A percentile compares a stretch with the other conserved stretches of the same genome.
Conservation (phyloP, 768 basidiomycete species). For the Leccinum boreale region DNA sequence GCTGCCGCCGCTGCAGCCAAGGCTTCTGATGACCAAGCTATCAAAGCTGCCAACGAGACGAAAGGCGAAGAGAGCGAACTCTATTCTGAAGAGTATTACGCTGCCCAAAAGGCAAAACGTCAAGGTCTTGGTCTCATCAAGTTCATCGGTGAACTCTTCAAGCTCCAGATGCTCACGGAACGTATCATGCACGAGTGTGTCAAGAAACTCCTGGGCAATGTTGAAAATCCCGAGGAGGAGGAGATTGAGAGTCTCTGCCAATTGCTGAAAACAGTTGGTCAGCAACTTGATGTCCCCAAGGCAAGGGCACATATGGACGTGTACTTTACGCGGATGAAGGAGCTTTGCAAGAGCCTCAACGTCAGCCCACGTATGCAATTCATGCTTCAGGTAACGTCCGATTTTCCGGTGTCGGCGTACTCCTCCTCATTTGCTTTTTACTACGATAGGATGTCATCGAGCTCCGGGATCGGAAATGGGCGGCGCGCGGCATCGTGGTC, state of each 20-base stretch:
- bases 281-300: constrained; percentile 75
- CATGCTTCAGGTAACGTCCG: constrained; percentile 83
- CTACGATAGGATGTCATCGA: constrained; percentile 82
- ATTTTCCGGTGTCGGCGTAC: background rate
- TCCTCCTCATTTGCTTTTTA: background rate
- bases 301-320: constrained; percentile 85
- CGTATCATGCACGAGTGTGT: constrained; percentile 99
- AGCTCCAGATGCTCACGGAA: constrained; percentile 97
- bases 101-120: constrained; percentile 95
- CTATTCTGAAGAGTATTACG: constrained; percentile 95
- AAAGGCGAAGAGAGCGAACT: constrained; percentile 62
- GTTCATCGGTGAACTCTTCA: constrained; percentile 98
- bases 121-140: constrained; percentile 95
- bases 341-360: constrained; percentile 68
- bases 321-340: constrained; percentile 89
- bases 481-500: constrained; percentile 62
- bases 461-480: constrained; percentile 81
- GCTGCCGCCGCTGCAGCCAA: constrained; percentile 84
- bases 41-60: constrained; percentile 63
- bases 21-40: constrained; percentile 80
- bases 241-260: constrained; percentile 97
- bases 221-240: constrained; percentile 95
- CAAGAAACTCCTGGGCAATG: constrained; percentile 90
- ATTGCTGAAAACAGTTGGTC: constrained; percentile 85
- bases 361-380: constrained; percentile 88